phyloP scores from a whole-genome alignment of 1,284 basidiomycete genomes.

The Heterobasidion parviporum region DNA sequence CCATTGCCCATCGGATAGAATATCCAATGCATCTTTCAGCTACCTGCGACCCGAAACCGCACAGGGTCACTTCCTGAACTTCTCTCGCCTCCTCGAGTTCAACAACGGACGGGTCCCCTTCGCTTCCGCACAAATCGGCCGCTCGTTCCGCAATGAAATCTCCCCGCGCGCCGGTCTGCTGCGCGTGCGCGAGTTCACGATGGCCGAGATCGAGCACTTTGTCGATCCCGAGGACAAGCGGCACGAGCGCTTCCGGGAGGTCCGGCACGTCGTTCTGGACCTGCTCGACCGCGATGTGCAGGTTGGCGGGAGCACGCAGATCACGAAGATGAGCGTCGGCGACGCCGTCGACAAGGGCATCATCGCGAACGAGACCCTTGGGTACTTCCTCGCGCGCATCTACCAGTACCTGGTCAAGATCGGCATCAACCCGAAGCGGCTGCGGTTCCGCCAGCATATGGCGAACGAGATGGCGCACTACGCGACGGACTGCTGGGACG shows the following conservation, averaged over 20 bases:
- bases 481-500: slow-evolving; percentile 98
- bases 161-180: slow-evolving; percentile 93
- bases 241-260: slow-evolving; percentile 81
- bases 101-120: slow-evolving; percentile 97
- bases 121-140: slow-evolving; percentile 95
- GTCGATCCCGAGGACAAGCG: slow-evolving; percentile 93
- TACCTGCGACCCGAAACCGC: slow-evolving; percentile 98
- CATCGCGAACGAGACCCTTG: slow-evolving; percentile 95
- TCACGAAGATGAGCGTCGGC: slow-evolving; percentile 70
- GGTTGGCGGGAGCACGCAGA: slow-evolving; percentile 62
- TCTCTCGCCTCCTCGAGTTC: slow-evolving; percentile 93
- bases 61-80: slow-evolving; percentile 99
- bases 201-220: slow-evolving; percentile 99
- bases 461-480: slow-evolving; percentile 99
- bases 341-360: slow-evolving; percentile 84
- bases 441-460: slow-evolving; percentile 98
- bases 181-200: slow-evolving; percentile 97
- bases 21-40: slow-evolving; percentile 26
- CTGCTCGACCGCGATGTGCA: slow-evolving; percentile 86
- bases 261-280: slow-evolving; percentile 67
- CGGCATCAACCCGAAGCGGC: slow-evolving; percentile 79
- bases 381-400: slow-evolving; percentile 94
- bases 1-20: neutral
- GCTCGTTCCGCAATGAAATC: slow-evolving; percentile 97
- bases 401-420: slow-evolving; percentile 89